Percentiles rank a stretch among this genome's conserved stretches.
These are phyloP conservation scores for Erodium maritimum DNA, from an alignment of 345 rosid genomes.

Conservation along the genomic window DNA sequence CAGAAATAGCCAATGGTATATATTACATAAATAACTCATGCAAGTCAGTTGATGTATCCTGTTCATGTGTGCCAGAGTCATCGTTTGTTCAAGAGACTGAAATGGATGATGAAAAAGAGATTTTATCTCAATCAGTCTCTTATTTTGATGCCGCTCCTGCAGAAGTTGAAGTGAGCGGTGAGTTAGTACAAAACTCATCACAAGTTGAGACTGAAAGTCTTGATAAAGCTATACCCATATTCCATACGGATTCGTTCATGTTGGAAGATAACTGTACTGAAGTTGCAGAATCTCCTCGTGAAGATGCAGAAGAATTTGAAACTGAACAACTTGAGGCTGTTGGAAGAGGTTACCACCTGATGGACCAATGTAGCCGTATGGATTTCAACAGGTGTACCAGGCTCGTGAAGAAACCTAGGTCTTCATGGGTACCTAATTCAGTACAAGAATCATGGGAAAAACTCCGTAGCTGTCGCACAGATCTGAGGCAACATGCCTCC, in stretches of 20 bases:
- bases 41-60: conserved; percentile 46
- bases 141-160: conserved; percentile 23
- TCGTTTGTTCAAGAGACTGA: conserved; percentile 74
- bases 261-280: conserved; percentile 24
- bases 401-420: conserved; percentile 15
- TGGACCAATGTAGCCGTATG: conserved; percentile 87
- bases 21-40: conserved; percentile 21
- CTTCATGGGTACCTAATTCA: conserved; percentile 14
- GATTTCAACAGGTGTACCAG: conserved; percentile 35
- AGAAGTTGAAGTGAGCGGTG: conserved; percentile 38
- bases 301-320: conserved; percentile 34
- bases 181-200: conserved; percentile 15
- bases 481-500: conserved; percentile 35
- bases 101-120: conserved; percentile 34
- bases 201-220: conserved; percentile 19
- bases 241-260: conserved; percentile 23
- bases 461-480: conserved; percentile 29
- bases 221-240: conserved; percentile 13
- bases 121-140: conserved; percentile 30
- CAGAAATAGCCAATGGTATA: conserved; percentile 22
- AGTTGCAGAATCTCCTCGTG: conserved; percentile 28
- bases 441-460: conserved; percentile 64
- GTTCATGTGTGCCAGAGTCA: conserved; percentile 77
- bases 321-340: conserved; percentile 23
- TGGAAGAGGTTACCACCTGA: conserved; percentile 34